These are phyloP conservation scores for Licmophora abbreviata DNA, from an alignment of 108 stramenopile species.

Conservation along the genomic window DNA sequence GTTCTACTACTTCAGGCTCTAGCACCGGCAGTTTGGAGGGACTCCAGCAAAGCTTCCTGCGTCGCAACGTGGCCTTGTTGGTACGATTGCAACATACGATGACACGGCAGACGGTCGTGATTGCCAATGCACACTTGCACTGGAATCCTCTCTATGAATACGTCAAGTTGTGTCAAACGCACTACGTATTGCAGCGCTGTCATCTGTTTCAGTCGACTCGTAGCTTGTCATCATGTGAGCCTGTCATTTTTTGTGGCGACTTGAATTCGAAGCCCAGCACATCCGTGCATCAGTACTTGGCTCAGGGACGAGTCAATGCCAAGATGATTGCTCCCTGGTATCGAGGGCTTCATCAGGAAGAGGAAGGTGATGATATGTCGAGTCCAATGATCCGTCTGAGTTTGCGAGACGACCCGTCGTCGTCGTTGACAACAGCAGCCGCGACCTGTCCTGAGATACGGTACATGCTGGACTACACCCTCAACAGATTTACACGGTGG, in stretches of 20 bases:
- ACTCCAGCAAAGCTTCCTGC: slow-evolving; percentile 47
- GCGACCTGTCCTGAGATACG: slow-evolving; percentile 5
- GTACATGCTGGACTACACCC: slow-evolving; percentile 50
- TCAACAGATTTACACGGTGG: slow-evolving; percentile 78
- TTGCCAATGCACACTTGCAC: slow-evolving; percentile 72
- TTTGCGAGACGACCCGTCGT: neutral
- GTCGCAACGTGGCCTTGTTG: slow-evolving; percentile 65
- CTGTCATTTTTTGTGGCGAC: slow-evolving; percentile 67
- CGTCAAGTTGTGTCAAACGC: slow-evolving; percentile 70
- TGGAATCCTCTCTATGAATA: slow-evolving; percentile 85
- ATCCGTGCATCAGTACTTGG: slow-evolving; percentile 57
- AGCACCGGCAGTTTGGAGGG: slow-evolving; percentile 47
- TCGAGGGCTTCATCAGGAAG: neutral
- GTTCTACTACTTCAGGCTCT: slow-evolving; percentile 2
- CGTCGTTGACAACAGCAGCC: neutral
- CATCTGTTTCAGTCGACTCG: slow-evolving; percentile 17
- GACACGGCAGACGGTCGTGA: slow-evolving; percentile 19
- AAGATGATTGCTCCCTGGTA: slow-evolving; percentile 73
- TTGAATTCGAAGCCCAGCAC: slow-evolving; percentile 69
- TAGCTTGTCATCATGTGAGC: no score
- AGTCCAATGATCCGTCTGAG: neutral
- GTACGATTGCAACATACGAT: slow-evolving; percentile 35
- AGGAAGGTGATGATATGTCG: neutral
- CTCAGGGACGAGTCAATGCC: slow-evolving; percentile 50
- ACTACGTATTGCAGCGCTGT: slow-evolving; percentile 42